Evolutionary conservation across 768 basidiomycete species (phyloP).

Genomic region (Lyophyllum semitale): DNA sequence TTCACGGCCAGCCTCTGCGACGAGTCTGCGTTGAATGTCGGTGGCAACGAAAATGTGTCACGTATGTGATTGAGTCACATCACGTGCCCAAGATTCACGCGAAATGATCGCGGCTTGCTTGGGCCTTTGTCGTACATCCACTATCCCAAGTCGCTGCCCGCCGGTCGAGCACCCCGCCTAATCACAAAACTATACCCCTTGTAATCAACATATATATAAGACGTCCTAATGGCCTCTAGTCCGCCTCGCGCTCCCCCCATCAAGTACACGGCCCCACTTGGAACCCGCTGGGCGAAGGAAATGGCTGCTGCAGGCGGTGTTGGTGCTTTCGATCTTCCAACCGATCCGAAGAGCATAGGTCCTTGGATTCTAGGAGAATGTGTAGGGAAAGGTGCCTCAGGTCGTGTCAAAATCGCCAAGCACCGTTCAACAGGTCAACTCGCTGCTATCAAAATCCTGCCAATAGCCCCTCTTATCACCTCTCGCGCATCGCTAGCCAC

Average conservation of each 20-base stretch:
- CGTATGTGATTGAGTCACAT: conserved; percentile 6
- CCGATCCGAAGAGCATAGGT: conserved; percentile 85
- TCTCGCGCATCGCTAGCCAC: conserved; percentile 70
- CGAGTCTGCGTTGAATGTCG: background rate
- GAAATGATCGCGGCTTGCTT: conserved; percentile 4
- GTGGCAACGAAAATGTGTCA: conserved; percentile 9
- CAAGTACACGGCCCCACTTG: conserved; percentile 66
- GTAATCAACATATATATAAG: conserved; percentile 25
- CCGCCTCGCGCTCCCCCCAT: conserved; percentile 75
- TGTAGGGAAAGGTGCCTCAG: conserved; percentile 91
- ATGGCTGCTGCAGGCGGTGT: conserved; percentile 76
- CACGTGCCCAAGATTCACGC: conserved; percentile 21
- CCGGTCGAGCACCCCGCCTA: conserved; percentile 43
- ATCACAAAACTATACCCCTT: conserved; percentile 34
- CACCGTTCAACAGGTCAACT: conserved; percentile 86
- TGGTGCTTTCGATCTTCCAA: conserved; percentile 76
- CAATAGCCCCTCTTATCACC: conserved; percentile 74
- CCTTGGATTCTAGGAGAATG: conserved; percentile 95
- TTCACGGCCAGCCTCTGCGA: conserved; percentile 21
- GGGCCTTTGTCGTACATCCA: conserved; percentile 14
- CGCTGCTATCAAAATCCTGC: conserved; percentile 95
- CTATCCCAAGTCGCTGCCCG: conserved; percentile 32
- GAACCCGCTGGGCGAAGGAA: conserved; percentile 88
- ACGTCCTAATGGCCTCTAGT: conserved; percentile 38
- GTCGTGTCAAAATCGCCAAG: conserved; percentile 91